phyloP scores from a whole-genome alignment of 169 alveolate species.

The Cryptosporidium tyzzeri region DNA sequence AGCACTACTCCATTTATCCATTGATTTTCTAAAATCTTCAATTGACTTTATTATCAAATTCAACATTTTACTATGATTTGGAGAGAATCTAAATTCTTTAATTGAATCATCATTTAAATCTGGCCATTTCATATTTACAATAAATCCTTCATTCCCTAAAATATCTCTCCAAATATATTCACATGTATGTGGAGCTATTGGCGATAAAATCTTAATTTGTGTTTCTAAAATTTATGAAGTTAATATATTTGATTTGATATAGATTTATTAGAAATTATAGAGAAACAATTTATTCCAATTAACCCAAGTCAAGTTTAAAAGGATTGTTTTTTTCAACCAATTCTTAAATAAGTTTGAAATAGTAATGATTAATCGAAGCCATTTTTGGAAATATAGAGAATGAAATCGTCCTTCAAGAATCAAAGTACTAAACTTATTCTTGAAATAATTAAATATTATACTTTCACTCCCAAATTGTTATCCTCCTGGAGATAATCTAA shows the following conservation, averaged over 20 bases:
- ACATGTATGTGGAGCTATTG: constrained; percentile 92
- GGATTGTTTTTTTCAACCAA: not conserved
- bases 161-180: constrained; percentile 91
- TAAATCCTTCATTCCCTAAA: constrained; percentile 80
- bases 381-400: not conserved
- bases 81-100: constrained; percentile 4
- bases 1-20: constrained; percentile 62
- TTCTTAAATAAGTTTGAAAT: too few relatives aligned
- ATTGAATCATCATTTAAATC: constrained; percentile 60
- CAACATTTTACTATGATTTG: constrained; percentile 49
- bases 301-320: not conserved
- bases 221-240: constrained; percentile 79
- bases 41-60: constrained; percentile 38
- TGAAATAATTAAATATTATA: not conserved
- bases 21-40: constrained; percentile 55
- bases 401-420: not conserved
- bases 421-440: not conserved
- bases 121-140: constrained; percentile 88
- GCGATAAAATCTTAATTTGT: constrained; percentile 85
- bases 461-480: not conserved
- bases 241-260: not conserved
- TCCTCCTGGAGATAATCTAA: constrained; percentile 76
- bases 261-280: not conserved
- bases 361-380: not conserved
- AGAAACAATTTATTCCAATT: not conserved